Conservation (phyloP, 768 basidiomycete species). For the Leccinum disarticulatum region DNA sequence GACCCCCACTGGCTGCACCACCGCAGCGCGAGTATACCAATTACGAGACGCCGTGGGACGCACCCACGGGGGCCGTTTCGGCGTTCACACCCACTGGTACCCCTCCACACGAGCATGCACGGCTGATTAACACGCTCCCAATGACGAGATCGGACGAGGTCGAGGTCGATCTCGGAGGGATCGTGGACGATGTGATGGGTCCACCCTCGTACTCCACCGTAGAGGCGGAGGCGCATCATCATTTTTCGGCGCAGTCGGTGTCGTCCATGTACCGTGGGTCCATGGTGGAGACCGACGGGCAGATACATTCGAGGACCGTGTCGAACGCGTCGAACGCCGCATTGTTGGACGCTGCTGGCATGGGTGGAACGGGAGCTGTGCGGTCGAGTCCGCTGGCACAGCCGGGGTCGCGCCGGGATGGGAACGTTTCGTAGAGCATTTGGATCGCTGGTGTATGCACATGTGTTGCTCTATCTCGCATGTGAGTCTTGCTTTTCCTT, state of each 20-base stretch:
- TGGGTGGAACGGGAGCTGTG: slow-evolving; percentile 6
- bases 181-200: slow-evolving; percentile 53
- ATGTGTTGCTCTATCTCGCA: slow-evolving; percentile 3
- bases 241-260: slow-evolving; percentile 27
- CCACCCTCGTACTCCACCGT: slow-evolving; percentile 15
- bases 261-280: slow-evolving; percentile 23
- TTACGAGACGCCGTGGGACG: slow-evolving; percentile 26
- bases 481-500: not conserved
- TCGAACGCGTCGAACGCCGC: slow-evolving; percentile 23
- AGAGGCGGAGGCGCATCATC: not conserved
- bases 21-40: slow-evolving; percentile 14
- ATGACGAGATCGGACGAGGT: slow-evolving; percentile 6
- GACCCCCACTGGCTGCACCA: slow-evolving; percentile 1
- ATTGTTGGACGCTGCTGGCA: slow-evolving; percentile 26
- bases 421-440: not conserved
- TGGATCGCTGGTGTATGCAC: not conserved
- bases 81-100: slow-evolving; percentile 17
- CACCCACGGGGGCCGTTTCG: not conserved
- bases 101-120: slow-evolving; percentile 34
- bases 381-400: slow-evolving; percentile 26
- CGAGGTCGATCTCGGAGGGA: slow-evolving; percentile 40
- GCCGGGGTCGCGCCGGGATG: not conserved
- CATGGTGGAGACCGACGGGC: slow-evolving; percentile 4
- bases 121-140: slow-evolving; percentile 23
- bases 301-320: slow-evolving; percentile 17